Evolutionary conservation across 2,329 filamentous ascomycete species (phyloP), one percentile per base, ranked within the genome.

Genomic region (Xylariaceae sp.): DNA sequence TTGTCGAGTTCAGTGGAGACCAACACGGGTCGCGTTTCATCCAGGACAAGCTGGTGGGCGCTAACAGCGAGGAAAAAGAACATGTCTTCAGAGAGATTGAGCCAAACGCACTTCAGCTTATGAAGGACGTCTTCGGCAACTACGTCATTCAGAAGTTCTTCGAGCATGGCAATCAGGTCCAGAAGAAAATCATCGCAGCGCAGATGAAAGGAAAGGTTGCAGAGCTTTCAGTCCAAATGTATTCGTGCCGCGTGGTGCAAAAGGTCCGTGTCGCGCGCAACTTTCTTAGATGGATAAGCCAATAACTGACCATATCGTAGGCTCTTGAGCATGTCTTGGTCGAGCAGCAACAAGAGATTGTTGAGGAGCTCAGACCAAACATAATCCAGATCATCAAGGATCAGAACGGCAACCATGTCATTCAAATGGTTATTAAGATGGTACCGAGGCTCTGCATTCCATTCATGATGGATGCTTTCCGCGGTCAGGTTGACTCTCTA

Each of bases 71-170:
- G 60, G 94, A 97, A 70, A 98, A 97, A 75, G 91, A 96, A 28
- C 87, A 88, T 53, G 85, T 98, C 0, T 98, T 97, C 78, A 81
- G 83, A 0, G 95, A 98, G 73, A 92, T 99, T 41, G 84, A 90
- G 66, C 85, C 87, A 1, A 95, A 99, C 65, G 87, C 89, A 1
- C 75, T 96, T 26, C 92, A 94, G 69, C 79, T 99, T 44, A 97
- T 96, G 92, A 94, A 89, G 41, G 95, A 98, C 72, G 89, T 98
- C 0, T 99, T 97, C 70, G 95, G 95, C 51, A 99, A 99, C 74
- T 99, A 98, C 70, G 95, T 99, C 31, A 93, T 98, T 34, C 95
- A 99, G 70, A 98, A 97, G 73, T 88, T 98, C 71, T 97, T 98
- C 61, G 94, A 98, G 72, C 92, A 98, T 72, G 94, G 95, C 34